A percentile compares a stretch with the other conserved stretches of the same genome.
Evolutionary conservation across 148 eudicot genomes (phyloP).

Genomic region (Gaultheria prostrata): DNA sequence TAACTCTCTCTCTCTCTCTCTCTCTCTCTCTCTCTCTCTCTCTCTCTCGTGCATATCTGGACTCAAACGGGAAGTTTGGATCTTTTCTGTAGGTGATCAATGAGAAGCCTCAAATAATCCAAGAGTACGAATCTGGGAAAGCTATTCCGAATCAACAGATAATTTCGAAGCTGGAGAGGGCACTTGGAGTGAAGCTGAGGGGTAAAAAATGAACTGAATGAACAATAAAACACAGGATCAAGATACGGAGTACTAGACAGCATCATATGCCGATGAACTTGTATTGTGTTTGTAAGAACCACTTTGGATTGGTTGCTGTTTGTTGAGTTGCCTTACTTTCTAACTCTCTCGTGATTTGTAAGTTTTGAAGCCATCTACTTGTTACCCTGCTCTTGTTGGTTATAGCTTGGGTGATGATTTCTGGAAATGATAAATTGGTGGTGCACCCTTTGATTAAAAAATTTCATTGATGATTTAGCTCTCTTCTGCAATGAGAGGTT

Average conservation of each 20-base stretch:
- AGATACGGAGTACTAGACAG: background rate
- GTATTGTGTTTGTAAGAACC: background rate
- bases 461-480: too few species aligned
- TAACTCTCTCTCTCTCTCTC: conserved; percentile 13
- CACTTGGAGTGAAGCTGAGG: conserved; percentile 6
- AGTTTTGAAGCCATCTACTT: too few species aligned
- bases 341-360: too few species aligned
- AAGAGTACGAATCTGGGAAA: conserved; percentile 1
- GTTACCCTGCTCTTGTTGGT: too few species aligned
- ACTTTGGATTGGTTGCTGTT: background rate
- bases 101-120: conserved; percentile 11
- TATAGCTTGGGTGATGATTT: too few species aligned
- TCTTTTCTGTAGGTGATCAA: background rate
- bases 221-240: background rate
- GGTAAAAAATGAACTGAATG: background rate
- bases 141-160: conserved; percentile 1
- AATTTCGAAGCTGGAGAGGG: conserved; percentile 5
- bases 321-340: background rate
- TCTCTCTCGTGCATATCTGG: background rate
- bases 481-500: too few species aligned
- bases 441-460: too few species aligned
- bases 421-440: too few species aligned
- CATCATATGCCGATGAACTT: background rate
- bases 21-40: background rate
- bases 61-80: background rate